These are phyloP conservation scores for Stachybotrys chlorohalonatus DNA, from an alignment of 2,329 filamentous ascomycete genomes.

Conservation along the genomic window DNA sequence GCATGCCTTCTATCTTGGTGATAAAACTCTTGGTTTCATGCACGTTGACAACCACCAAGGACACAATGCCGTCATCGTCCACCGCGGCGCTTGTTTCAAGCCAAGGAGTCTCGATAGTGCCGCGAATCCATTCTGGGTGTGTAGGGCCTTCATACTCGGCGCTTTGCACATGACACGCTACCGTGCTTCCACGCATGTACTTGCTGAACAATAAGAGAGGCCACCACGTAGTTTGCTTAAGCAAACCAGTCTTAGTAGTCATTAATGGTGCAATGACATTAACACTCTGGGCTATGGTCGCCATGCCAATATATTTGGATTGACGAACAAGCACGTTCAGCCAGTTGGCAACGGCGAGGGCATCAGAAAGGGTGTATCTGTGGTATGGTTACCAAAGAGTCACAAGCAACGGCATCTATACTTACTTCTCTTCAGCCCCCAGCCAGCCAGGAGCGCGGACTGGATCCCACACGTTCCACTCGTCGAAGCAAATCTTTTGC, in stretches of 20 bases:
- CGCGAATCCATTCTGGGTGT: conserved; percentile 52
- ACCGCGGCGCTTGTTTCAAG: conserved; percentile 56
- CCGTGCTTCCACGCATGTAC: conserved; percentile 59
- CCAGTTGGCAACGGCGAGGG: conserved; percentile 62
- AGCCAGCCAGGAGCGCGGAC: conserved; percentile 44
- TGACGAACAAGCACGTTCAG: conserved; percentile 68
- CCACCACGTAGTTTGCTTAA: conserved; percentile 68
- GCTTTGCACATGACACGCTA: conserved; percentile 55
- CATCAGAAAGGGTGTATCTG: conserved; percentile 60
- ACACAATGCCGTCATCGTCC: conserved; percentile 36
- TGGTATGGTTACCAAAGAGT: neutral
- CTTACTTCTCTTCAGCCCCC: conserved; percentile 61
- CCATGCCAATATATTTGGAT: conserved; percentile 61
- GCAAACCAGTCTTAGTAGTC: conserved; percentile 52
- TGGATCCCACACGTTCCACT: conserved; percentile 66
- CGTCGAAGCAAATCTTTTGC: conserved; percentile 68
- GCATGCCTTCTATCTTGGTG: neutral
- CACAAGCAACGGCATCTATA: conserved; percentile 44
- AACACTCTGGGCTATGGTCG: conserved; percentile 66
- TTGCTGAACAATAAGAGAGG: conserved; percentile 47
- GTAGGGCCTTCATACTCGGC: conserved; percentile 56
- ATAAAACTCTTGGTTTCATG: neutral
- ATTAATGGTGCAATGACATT: conserved; percentile 70
- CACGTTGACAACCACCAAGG: neutral
- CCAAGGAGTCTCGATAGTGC: conserved; percentile 57